Percentiles rank a stretch among this genome's conserved stretches.
Conservation (phyloP, 2,329 filamentous ascomycete species). For the Venturia asperata region DNA sequence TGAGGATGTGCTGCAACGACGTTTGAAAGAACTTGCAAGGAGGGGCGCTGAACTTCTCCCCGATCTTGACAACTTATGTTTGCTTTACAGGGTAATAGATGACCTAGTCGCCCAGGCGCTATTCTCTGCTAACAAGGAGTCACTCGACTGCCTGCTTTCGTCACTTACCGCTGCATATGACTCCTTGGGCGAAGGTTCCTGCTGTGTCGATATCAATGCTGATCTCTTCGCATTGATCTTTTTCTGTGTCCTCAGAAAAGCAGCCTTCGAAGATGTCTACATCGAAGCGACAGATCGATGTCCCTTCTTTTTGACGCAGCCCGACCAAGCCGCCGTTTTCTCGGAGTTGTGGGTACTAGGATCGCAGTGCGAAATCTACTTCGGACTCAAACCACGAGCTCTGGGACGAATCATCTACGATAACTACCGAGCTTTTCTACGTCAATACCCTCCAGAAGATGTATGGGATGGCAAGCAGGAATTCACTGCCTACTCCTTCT, state of each 20-base stretch:
- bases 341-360: conserved; percentile 12
- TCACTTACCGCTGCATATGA: conserved; percentile 3
- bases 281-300: conserved; percentile 15
- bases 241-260: conserved; percentile 14
- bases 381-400: conserved; percentile 4
- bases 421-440: conserved; percentile 6
- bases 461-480: not conserved
- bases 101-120: not conserved
- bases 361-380: conserved; percentile 16
- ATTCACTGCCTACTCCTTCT: conserved; percentile 14
- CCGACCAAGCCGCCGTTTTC: conserved; percentile 15
- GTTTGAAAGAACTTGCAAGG: not conserved
- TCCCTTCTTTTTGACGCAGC: conserved; percentile 13
- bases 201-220: conserved; percentile 8
- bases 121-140: not conserved
- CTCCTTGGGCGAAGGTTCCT: not conserved
- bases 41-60: conserved; percentile 6
- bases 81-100: conserved; percentile 7
- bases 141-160: conserved; percentile 9
- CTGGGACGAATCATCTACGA: conserved; percentile 13
- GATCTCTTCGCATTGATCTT: conserved; percentile 16
- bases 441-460: conserved; percentile 2
- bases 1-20: conserved; percentile 1
- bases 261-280: conserved; percentile 13
- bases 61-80: not conserved